Evolutionary conservation across 1,284 basidiomycete species (phyloP), one percentile per base, ranked within the genome.

Genomic region (Trichosporon ovoides): DNA sequence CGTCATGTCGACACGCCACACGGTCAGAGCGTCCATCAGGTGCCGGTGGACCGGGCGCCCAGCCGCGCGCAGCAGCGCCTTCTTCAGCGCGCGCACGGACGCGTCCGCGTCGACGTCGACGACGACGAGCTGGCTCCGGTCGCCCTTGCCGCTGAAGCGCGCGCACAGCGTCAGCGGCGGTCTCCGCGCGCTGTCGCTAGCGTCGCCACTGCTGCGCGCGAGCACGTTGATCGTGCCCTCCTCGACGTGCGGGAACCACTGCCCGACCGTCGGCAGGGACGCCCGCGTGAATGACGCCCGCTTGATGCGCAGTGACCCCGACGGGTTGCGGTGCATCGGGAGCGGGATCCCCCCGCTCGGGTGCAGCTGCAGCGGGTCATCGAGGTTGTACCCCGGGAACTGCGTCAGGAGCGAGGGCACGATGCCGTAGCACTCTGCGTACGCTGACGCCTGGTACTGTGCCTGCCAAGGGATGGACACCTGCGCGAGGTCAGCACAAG

Each of bases 1-100:
- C 28, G 62, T 69, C 69, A 75, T 69, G 34, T 73, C 73, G 7
- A 77, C 74, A 9, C 69, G 65, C 73, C 73, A 77, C 16, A 75
- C 53, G 1, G 67, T 57, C 14, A 75, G 59, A 12, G 58, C 59
- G 24, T 70, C 67, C 10, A 69, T 57, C 9, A 55, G 40, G 0
- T 55, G 61, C 0, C 52, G 52, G 13, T 57, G 55, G 1, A 50
- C 53, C 3, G 58, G 56, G 11, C 70, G 62, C 2, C 67, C 69
- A 24, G 71, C 69, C 3, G 71, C 68, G 2, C 57, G 57, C 3
- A 74, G 62, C 1, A 74, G 59, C 1, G 69, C 64, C 16, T 59
- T 48, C 60, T 76, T 75, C 59, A 77, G 68, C 46, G 73, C 67
- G 14, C 59, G 58, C 13, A 76, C 60, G 2, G 64, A 69, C 3